Conservation (phyloP, 2,329 filamentous ascomycete genomes). For the Nigrospora osmanthi region DNA sequence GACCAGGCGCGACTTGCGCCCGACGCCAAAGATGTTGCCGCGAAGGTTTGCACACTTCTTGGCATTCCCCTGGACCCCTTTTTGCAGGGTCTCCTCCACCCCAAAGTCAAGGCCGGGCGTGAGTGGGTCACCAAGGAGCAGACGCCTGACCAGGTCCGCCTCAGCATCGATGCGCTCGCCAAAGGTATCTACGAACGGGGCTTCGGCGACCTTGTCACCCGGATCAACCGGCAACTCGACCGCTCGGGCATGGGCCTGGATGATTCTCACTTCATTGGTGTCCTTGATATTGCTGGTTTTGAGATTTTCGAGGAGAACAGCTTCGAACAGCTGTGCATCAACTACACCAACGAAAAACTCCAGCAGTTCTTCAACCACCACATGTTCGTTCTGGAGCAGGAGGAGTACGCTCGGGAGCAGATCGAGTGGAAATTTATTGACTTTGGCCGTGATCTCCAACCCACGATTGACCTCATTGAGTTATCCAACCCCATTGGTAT, state of each 20-base stretch:
- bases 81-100: conserved; percentile 80
- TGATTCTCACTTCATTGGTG: conserved; percentile 92
- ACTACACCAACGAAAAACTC: conserved; percentile 98
- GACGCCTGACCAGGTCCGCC: conserved; percentile 89
- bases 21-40: conserved; percentile 67
- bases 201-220: conserved; percentile 84
- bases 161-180: conserved; percentile 81
- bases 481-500: conserved; percentile 95
- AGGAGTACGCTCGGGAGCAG: conserved; percentile 94
- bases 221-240: conserved; percentile 89
- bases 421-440: conserved; percentile 99
- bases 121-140: conserved; percentile 99
- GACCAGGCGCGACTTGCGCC: conserved; percentile 81
- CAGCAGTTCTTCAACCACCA: conserved; percentile 99
- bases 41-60: conserved; percentile 74
- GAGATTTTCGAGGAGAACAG: conserved; percentile 98
- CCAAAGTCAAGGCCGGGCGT: conserved; percentile 86
- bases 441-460: conserved; percentile 93
- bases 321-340: conserved; percentile 98
- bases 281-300: conserved; percentile 97
- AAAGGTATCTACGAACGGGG: conserved; percentile 97
- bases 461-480: conserved; percentile 96
- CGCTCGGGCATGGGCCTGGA: conserved; percentile 75
- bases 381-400: conserved; percentile 98
- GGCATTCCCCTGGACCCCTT: conserved; percentile 82